These are phyloP conservation scores for Lenwebbia sp. DNA, from an alignment of 345 rosid genomes.

Conservation along the genomic window DNA sequence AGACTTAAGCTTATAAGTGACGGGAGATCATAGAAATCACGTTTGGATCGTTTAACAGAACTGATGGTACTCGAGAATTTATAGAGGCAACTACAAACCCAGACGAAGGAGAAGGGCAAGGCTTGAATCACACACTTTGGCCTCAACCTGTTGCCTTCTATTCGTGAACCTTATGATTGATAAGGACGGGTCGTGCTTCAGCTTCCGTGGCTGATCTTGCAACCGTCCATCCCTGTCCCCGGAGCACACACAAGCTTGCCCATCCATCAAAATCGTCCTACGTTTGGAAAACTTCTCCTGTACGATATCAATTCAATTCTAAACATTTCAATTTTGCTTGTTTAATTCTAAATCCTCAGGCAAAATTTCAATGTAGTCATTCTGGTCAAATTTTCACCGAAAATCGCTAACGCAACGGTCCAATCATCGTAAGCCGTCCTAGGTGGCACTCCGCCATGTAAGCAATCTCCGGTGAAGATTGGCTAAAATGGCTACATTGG, in stretches of 20 bases:
- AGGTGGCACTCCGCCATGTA: accelerated
- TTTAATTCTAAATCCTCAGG: not conserved
- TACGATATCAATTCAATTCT: not conserved
- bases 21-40: not conserved
- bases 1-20: not conserved
- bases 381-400: accelerated
- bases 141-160: not conserved
- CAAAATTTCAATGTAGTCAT: not conserved
- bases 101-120: not conserved
- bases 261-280: not conserved
- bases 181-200: not conserved
- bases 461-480: not conserved
- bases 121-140: not conserved
- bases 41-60: not conserved
- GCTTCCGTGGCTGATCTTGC: not conserved
- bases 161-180: not conserved
- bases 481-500: not conserved
- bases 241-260: not conserved
- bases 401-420: accelerated
- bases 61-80: accelerated
- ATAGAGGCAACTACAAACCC: not conserved
- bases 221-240: not conserved
- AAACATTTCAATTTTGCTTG: not conserved
- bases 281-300: too few relatives aligned
- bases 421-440: accelerated